Percentiles rank a stretch among this genome's conserved stretches.
phyloP scores from a whole-genome alignment of 495 filamentous ascomycete species.

The Penicillium diatomitis region DNA sequence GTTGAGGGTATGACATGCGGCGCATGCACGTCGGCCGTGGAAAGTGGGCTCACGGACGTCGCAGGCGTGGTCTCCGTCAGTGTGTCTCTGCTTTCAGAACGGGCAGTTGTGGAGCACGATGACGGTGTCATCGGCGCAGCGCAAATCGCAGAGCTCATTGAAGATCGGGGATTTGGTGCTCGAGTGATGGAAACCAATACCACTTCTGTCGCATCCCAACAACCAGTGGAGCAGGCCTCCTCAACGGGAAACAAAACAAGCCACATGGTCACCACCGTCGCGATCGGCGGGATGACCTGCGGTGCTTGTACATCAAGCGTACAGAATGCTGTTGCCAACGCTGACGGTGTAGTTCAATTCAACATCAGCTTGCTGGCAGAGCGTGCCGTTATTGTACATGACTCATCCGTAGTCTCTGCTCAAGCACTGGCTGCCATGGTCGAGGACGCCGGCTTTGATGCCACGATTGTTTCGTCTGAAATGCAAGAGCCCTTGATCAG shows the following conservation, averaged over 20 bases:
- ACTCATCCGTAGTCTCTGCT: conserved; percentile 56
- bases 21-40: conserved; percentile 85
- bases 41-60: conserved; percentile 65
- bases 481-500: conserved; percentile 22
- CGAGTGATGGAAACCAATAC: conserved; percentile 50
- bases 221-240: conserved; percentile 9
- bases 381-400: conserved; percentile 81
- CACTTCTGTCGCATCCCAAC: conserved; percentile 7
- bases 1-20: conserved; percentile 98
- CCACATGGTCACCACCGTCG: conserved; percentile 64
- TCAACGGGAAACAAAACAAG: conserved; percentile 32
- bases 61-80: conserved; percentile 73
- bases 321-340: conserved; percentile 68
- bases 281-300: conserved; percentile 92
- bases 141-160: conserved; percentile 77
- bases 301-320: conserved; percentile 91
- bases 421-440: conserved; percentile 59
- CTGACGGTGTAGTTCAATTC: conserved; percentile 74
- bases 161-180: conserved; percentile 90
- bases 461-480: conserved; percentile 53
- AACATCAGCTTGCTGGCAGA: conserved; percentile 91
- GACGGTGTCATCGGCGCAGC: conserved; percentile 50
- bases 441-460: conserved; percentile 78
- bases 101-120: conserved; percentile 72
- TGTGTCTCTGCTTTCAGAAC: conserved; percentile 69